Evolutionary conservation across 2,329 filamentous ascomycete genomes (phyloP), one percentile per base, ranked within the genome.

Genomic region (Neofusicoccum parvum): DNA sequence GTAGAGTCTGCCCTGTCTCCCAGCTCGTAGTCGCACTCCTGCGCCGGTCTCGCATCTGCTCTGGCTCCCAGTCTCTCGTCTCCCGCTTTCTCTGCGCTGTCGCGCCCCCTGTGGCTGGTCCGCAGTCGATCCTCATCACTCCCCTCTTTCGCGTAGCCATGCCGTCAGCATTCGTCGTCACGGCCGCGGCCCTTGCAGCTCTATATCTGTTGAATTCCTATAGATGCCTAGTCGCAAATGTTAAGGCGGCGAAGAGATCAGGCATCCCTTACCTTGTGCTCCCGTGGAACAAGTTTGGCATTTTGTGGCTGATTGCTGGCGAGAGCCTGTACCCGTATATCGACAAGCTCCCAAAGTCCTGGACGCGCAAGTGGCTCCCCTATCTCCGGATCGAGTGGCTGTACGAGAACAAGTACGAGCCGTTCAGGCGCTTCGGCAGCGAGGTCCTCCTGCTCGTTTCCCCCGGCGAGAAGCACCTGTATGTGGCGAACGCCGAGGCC

Each of bases 381-480:
- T 77, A 85, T 69, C 72, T 90, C 68, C 73, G 80, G n/a, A 84
- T 84, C 1, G 86, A 91, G 70, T 90, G 87, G 82, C 74, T 81
- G 7, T 90, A 86, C 77, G 74, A 75, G n/a, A 74, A 81, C 12
- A 82, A 85, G 34, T 85, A 88, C 70, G 80, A 82, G 20, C 80
- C 85, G 15, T 92, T 89, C 72, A 79, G 83, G 34, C 80, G 82
- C 15, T 72, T 87, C 10, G 88, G 87, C 49, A 75, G 73, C 65
- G 89, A 92, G 69, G 81, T 85, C 12, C 89, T 92, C 70, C 69
- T 92, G 7, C 70, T 87, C n/a, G 88, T 89, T 7, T 83, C 87
- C 0, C 88, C 90, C 0, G 79, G 80, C 7, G 75, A 73, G 39
- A 79, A 87, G 15, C 73, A 82, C 17, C 69, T 90, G 41, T 85